Base-by-base conservation (phyloP, 2,329 filamentous ascomycete species). In the Peltaster fructicola region DNA sequence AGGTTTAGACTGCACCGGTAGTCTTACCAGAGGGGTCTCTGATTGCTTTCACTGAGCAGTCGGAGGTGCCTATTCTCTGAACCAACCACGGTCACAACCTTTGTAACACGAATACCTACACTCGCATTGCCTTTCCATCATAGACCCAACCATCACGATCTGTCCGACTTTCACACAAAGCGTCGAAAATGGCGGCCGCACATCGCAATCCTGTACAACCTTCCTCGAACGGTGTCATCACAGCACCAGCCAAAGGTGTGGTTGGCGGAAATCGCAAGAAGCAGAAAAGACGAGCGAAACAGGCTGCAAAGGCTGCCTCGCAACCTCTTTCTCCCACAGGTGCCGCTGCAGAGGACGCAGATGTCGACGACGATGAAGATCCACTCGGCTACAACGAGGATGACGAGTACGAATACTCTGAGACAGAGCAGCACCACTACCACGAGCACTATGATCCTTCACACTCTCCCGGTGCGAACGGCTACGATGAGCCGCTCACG, bases 281-380 rank as follows among this genome's bases (percentile, higher is more conserved):
- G 61, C 78, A 88, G 52, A 93, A 92, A 62, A 71, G 84, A 39
- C 69, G 84, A 37, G 75, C 79, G 46, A 93, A 93, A 51, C 62
- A 68, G 53, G 77, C 76, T 16, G 76, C 79, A 32, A 18, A 32
- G 8, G 24, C 30, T 23, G 30, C 30, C 19, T 23, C 27, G 15
- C 27, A 31, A 17, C 27, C 34, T 18, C 14, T 16, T 14, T 20
- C 22, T 14, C 13, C 21, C 22, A n/a, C 20, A 8, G 25, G 15
- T 12, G 39, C 44, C 49, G 49, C 30, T 43, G 46, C 31, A 34
- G 47, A 37, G 27, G n/a, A n/a, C n/a, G n/a, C n/a, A n/a, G n/a
- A n/a, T n/a, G 40, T 54, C 24, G 53, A 58, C 22, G 59, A 57
- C 29, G 44, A 48, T 29, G 55, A 55, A 24, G 43, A 45, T 26